phyloP scores from a whole-genome alignment of 2,329 filamentous ascomycete species.

The Dothistroma septosporum region DNA sequence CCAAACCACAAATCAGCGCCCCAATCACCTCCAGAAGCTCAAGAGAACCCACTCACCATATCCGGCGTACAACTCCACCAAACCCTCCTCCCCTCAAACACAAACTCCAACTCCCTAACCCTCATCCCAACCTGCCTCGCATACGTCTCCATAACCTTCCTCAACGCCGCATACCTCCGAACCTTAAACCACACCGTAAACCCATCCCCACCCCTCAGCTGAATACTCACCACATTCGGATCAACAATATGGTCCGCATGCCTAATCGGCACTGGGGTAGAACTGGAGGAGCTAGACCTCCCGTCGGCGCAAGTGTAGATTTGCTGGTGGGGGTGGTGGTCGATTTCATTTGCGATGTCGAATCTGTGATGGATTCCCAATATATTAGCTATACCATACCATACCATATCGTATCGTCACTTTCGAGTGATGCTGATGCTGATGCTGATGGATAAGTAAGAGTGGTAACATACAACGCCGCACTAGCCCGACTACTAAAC shows the following conservation, averaged over 20 bases:
- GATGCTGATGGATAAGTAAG: background rate
- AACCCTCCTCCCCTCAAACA: background rate
- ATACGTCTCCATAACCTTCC: background rate
- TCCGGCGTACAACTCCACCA: background rate
- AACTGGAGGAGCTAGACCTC: no score
- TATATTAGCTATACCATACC: background rate
- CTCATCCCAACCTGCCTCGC: background rate
- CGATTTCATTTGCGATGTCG: background rate
- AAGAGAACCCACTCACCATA: background rate
- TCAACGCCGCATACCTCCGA: background rate
- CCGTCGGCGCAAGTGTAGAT: no score
- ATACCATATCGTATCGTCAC: no score
- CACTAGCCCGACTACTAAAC: background rate
- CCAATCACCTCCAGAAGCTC: no score
- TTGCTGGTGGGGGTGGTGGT: no score
- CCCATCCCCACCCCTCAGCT: background rate
- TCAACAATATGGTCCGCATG: background rate
- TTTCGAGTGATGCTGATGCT: no score
- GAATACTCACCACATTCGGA: background rate
- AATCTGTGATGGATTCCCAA: background rate
- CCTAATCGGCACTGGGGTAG: background rate
- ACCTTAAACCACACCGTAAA: background rate
- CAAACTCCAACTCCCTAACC: background rate
- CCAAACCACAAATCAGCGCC: no score
- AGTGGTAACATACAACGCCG: background rate